Evolutionary conservation across 345 rosid species (phyloP), one percentile per base, ranked within the genome.

Genomic region (Nasturtium officinale): DNA sequence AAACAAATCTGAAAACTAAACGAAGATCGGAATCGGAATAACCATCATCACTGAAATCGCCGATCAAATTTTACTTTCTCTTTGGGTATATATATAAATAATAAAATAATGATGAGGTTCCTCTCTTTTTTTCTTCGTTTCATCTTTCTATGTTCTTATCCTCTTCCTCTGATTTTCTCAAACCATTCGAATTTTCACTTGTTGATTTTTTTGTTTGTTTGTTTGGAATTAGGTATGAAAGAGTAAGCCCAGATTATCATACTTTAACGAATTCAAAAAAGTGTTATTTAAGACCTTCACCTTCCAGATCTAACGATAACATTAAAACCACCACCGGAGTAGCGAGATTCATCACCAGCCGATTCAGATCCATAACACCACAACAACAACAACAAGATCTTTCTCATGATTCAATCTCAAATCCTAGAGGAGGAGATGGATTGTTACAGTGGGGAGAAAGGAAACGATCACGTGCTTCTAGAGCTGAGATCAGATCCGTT

Each of bases 381-480:
- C 52, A 26, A 5, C 63, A 45, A 1, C 63, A 46, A 1, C 32
- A 58, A 82, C 5, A 63, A 45, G 50, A 73, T 64, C 20, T 61
- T 16, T 25, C 71, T 65, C 47, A 45, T 5, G 65, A 35, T 12
- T 45, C 65, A 7, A 26, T 20, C 17, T 3, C 57, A 30, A 64
- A 17, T 20, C 29, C n/a, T 42, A 18, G 35, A 15, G 61, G 76
- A 48, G 68, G 69, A 16, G 88, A 85, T 74, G 77, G 81, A 65
- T 32, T 87, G 50, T 64, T 87, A 58, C 87, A 83, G 80, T 87
- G 88, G 90, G 88, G 90, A 1, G 87, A 84, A 47, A 78, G 84
- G 72, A 86, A 84, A 73, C 82, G 90, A 69, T 75, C 90, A 10
- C 81, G 90, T 32, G 84, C 79, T 12, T 81, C 87, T 0, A 80